Conservation (phyloP, 108 stramenopile species). For the Cyclotella baltica region DNA sequence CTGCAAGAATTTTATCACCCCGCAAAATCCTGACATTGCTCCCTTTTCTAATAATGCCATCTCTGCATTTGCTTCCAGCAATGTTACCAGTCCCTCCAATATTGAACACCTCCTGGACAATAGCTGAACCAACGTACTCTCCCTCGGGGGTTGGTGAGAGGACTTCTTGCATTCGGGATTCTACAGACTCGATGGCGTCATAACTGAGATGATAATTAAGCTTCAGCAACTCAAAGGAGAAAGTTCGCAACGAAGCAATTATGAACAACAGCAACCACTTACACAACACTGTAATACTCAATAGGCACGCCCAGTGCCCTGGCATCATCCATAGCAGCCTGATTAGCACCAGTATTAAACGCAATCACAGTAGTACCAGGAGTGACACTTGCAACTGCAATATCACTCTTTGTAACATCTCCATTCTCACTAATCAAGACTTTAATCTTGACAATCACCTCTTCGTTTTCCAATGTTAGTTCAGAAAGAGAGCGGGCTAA, state of each 20-base stretch:
- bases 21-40: constrained; percentile 94
- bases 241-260: background rate
- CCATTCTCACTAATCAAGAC: constrained; percentile 93
- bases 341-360: constrained; percentile 91
- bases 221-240: background rate
- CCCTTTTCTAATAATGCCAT: constrained; percentile 89
- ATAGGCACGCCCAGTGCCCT: constrained; percentile 80
- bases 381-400: constrained; percentile 92
- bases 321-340: constrained; percentile 92
- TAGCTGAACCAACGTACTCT: constrained; percentile 89
- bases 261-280: constrained; percentile 28
- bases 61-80: constrained; percentile 93
- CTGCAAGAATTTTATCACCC: constrained; percentile 91
- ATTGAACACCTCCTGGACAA: constrained; percentile 94
- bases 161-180: constrained; percentile 90
- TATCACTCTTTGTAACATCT: constrained; percentile 93
- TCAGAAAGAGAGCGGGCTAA: constrained; percentile 85
- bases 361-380: constrained; percentile 90
- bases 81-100: constrained; percentile 95
- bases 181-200: constrained; percentile 95
- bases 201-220: constrained; percentile 54
- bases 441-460: constrained; percentile 84
- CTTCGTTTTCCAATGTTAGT: constrained; percentile 89
- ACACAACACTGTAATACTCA: constrained; percentile 93
- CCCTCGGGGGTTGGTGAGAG: constrained; percentile 94